These are phyloP conservation scores for Triadica sebifera DNA, from an alignment of 345 rosid genomes.

Conservation along the genomic window DNA sequence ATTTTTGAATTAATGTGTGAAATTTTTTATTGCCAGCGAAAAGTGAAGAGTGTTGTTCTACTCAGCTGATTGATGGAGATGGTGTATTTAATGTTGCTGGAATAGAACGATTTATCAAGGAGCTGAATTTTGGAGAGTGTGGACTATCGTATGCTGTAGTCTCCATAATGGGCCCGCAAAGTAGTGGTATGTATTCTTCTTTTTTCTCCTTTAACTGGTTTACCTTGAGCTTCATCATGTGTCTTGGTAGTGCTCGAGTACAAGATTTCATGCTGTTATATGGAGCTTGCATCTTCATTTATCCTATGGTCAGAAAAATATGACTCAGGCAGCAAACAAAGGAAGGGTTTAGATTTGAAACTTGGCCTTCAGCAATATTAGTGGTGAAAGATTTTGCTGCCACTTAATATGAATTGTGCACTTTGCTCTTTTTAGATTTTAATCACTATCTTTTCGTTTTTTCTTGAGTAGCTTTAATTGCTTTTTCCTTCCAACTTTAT, in stretches of 20 bases:
- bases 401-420: not conserved
- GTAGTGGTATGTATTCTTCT: slow-evolving; percentile 70
- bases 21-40: slow-evolving; percentile 28
- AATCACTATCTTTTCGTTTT: not conserved
- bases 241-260: not conserved
- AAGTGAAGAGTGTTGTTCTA: slow-evolving; percentile 52
- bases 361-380: not conserved
- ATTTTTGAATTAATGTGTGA: not conserved
- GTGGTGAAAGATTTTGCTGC: not conserved
- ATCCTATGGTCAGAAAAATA: not conserved
- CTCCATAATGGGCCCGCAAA: slow-evolving; percentile 99
- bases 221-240: slow-evolving; percentile 1
- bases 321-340: not conserved
- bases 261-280: not conserved
- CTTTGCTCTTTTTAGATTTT: not conserved
- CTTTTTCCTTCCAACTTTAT: not conserved
- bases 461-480: not conserved
- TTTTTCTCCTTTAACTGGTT: not conserved
- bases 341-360: not conserved
- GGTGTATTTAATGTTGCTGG: slow-evolving; percentile 70
- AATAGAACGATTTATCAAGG: slow-evolving; percentile 70
- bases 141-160: slow-evolving; percentile 94
- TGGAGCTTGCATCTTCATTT: not conserved
- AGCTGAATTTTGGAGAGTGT: slow-evolving; percentile 67
- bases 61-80: slow-evolving; percentile 95